These are phyloP conservation scores for Kluyveromyces sp. DNA, from an alignment of 1,139 yeast species.

Conservation along the genomic window DNA sequence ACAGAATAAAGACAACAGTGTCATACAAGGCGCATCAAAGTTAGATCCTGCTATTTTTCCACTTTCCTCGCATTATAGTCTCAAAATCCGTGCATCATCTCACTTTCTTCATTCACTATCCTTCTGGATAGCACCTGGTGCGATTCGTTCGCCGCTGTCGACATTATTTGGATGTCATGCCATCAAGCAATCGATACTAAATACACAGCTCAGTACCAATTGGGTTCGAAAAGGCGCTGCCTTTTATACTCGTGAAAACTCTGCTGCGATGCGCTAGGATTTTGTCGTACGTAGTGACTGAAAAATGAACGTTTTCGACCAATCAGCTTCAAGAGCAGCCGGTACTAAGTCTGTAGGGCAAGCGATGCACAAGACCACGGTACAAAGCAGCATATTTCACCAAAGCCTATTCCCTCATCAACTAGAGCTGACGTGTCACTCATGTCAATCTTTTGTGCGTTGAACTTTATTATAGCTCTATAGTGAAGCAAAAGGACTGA, in stretches of 20 bases:
- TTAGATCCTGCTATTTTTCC: too few relatives aligned
- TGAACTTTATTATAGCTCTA: neutral
- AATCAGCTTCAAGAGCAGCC: slow-evolving; percentile 1
- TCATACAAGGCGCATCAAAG: too few relatives aligned
- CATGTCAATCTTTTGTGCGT: neutral
- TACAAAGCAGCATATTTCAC: too few relatives aligned
- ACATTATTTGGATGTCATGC: too few relatives aligned
- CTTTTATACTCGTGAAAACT: neutral
- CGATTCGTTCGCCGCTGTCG: neutral
- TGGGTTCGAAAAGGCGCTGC: neutral
- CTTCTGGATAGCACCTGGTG: slow-evolving; percentile 3
- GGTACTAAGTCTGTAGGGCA: neutral
- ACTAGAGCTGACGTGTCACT: too few relatives aligned
- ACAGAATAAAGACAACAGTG: neutral
- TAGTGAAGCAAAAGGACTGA: neutral
- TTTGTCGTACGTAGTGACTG: neutral
- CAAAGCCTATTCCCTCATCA: too few relatives aligned
- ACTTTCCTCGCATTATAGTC: too few relatives aligned
- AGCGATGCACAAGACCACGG: too few relatives aligned
- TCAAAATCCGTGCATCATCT: neutral
- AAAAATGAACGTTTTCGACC: slow-evolving; percentile 1
- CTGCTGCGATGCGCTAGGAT: neutral
- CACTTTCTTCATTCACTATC: slow-evolving; percentile 8
- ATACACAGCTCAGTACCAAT: neutral
- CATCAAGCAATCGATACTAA: too few relatives aligned